phyloP scores from a whole-genome alignment of 179 eudicot species.

The Silene noctiflora region DNA sequence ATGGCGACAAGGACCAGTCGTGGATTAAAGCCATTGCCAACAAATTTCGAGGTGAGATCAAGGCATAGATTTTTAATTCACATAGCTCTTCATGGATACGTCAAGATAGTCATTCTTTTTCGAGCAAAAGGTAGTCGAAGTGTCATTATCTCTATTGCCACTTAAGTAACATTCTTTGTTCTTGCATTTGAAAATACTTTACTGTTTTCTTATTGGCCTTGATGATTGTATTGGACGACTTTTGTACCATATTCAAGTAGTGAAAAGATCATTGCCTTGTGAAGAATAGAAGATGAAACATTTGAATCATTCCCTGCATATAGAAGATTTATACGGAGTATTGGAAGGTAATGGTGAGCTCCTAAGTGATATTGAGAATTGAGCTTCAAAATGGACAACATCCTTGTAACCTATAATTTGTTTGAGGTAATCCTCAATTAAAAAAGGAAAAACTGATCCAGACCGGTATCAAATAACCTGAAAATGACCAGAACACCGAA shows the following conservation, averaged over 20 bases:
- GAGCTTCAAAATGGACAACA: too few relatives aligned
- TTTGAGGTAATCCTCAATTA: too few relatives aligned
- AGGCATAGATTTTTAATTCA: background rate
- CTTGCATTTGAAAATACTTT: background rate
- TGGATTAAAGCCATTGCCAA: conserved; percentile 82
- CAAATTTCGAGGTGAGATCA: conserved; percentile 53
- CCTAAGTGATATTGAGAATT: too few relatives aligned
- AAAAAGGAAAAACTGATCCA: too few relatives aligned
- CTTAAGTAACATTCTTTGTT: background rate
- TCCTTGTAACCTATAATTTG: too few relatives aligned
- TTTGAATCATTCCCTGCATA: background rate
- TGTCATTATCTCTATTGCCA: background rate
- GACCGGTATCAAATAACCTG: too few relatives aligned
- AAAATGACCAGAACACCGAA: too few relatives aligned
- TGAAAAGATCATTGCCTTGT: background rate
- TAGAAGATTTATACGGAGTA: background rate
- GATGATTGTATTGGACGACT: background rate
- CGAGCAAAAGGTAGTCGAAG: background rate
- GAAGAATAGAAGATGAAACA: conserved; percentile 1
- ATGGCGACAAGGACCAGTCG: conserved; percentile 58
- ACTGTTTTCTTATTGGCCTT: background rate
- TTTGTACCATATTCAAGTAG: conserved; percentile 12
- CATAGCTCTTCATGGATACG: conserved; percentile 11
- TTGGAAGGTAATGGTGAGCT: too few relatives aligned
- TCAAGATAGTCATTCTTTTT: conserved; percentile 5